phyloP scores from a whole-genome alignment of 1,284 basidiomycete species.

The Ganoderma resinaceum region DNA sequence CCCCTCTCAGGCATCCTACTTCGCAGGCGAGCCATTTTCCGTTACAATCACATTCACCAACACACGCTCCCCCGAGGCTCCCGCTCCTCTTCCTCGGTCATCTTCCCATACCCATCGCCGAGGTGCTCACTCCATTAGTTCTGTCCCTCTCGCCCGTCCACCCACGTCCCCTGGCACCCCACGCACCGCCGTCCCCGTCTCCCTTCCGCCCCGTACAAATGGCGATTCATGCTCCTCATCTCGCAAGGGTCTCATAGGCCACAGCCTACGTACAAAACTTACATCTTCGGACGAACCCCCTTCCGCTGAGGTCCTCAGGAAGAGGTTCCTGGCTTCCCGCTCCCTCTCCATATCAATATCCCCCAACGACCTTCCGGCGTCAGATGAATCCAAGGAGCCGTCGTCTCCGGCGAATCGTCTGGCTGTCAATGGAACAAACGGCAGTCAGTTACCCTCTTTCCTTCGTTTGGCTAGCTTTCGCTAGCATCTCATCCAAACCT shows the following conservation, averaged over 20 bases:
- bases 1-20: constrained; percentile 89
- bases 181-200: constrained; percentile 46
- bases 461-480: neutral
- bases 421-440: neutral
- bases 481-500: neutral
- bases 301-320: constrained; percentile 55
- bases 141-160: constrained; percentile 74
- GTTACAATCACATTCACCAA: constrained; percentile 91
- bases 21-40: constrained; percentile 89
- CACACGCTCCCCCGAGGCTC: constrained; percentile 55
- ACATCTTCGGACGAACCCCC: constrained; percentile 46
- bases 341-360: constrained; percentile 65
- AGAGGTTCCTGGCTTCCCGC: constrained; percentile 52
- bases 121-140: constrained; percentile 77
- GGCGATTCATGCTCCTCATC: constrained; percentile 21
- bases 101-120: constrained; percentile 59
- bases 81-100: constrained; percentile 32
- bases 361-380: constrained; percentile 45
- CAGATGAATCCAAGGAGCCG: constrained; percentile 23
- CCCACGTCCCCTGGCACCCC: constrained; percentile 80
- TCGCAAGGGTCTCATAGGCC: constrained; percentile 42
- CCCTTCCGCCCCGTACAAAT: constrained; percentile 30
- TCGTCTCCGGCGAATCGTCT: constrained; percentile 14
- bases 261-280: constrained; percentile 29
- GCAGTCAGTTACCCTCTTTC: constrained; percentile 27